A percentile compares a stretch with the other conserved stretches of the same genome.
Conservation (phyloP, 108 stramenopile genomes). For the Cyclostephanos tholiformis region DNA sequence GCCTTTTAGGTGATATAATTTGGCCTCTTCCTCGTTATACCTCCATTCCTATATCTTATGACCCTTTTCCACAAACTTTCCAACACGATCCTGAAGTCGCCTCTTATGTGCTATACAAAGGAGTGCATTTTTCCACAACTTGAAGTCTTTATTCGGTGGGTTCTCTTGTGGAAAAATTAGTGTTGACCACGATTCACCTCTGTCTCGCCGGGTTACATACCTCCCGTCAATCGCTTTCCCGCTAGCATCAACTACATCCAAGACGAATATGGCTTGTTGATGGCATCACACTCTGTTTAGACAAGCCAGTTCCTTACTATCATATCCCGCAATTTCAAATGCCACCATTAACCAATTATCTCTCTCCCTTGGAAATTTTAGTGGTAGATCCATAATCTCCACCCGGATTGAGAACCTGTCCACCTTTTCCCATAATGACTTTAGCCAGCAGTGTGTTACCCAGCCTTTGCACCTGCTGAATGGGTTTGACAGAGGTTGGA, state of each 20-base stretch:
- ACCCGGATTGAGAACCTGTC: neutral
- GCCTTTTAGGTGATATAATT: too few relatives aligned
- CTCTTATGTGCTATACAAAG: neutral
- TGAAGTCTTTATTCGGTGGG: neutral
- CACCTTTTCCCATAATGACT: neutral
- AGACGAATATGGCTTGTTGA: neutral
- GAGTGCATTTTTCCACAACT: neutral
- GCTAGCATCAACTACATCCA: neutral
- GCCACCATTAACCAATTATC: neutral
- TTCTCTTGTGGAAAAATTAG: neutral
- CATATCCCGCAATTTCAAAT: neutral
- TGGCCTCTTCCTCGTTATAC: neutral
- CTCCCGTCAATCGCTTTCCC: neutral
- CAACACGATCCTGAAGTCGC: neutral
- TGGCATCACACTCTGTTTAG: neutral
- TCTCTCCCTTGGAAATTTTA: neutral
- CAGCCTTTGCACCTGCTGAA: neutral
- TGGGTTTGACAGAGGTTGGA: neutral
- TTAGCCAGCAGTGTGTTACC: slow-evolving; percentile 12
- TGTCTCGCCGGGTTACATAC: neutral
- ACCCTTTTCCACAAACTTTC: neutral
- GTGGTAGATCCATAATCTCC: neutral
- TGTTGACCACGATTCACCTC: neutral
- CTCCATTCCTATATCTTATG: neutral
- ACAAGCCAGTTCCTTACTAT: neutral